phyloP scores from a whole-genome alignment of 2,329 filamentous ascomycete species.

The Verticillium albo-atrum region DNA sequence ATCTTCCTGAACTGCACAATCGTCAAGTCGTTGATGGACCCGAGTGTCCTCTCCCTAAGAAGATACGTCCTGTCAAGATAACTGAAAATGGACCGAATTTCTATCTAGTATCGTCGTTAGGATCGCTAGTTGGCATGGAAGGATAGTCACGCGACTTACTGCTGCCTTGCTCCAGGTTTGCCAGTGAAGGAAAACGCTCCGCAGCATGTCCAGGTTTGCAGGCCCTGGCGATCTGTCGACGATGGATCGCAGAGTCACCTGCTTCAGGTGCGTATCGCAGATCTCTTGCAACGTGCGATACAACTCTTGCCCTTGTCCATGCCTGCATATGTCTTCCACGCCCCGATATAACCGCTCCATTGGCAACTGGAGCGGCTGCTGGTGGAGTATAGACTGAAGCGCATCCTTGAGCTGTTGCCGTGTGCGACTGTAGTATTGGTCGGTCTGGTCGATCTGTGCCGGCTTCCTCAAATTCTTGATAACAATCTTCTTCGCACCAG shows the following conservation, averaged over 20 bases:
- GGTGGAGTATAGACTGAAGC: conserved; percentile 67
- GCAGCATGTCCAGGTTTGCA: conserved; percentile 61
- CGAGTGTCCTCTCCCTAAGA: conserved; percentile 63
- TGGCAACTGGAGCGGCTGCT: conserved; percentile 61
- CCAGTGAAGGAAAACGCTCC: conserved; percentile 58
- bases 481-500: conserved; percentile 79
- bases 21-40: conserved; percentile 76
- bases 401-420: conserved; percentile 72
- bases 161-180: conserved; percentile 72
- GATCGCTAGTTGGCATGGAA: conserved; percentile 4
- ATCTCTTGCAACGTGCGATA: conserved; percentile 61
- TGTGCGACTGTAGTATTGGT: conserved; percentile 72
- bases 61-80: conserved; percentile 91
- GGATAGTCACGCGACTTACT: conserved; percentile 40
- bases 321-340: conserved; percentile 86
- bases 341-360: conserved; percentile 85
- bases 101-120: conserved; percentile 43
- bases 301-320: conserved; percentile 65
- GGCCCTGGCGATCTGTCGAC: conserved; percentile 23
- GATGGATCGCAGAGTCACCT: conserved; percentile 42
- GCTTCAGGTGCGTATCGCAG: conserved; percentile 64
- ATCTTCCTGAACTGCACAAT: conserved; percentile 68
- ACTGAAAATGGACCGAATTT: conserved; percentile 84
- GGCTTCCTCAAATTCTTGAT: conserved; percentile 81
- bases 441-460: conserved; percentile 55